These are phyloP conservation scores for Lunularia cruciata DNA, from an alignment of 225 moss, liverwort and hornwort species.

Conservation along the genomic window DNA sequence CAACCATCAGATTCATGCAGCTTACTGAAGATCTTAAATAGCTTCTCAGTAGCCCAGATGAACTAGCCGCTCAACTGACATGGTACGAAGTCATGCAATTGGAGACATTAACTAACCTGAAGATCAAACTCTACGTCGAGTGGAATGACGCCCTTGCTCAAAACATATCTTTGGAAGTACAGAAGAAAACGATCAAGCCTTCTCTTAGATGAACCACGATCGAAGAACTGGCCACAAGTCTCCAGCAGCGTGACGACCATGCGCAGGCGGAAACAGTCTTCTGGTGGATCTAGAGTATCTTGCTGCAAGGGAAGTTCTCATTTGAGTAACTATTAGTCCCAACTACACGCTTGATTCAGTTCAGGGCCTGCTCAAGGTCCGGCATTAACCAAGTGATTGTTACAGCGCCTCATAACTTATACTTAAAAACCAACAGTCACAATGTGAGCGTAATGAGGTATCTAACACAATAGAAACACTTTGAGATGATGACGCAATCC, in stretches of 20 bases:
- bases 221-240: constrained; percentile 98
- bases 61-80: background rate
- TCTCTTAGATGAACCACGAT: constrained; percentile 95
- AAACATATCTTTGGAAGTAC: constrained; percentile 95
- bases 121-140: constrained; percentile 98
- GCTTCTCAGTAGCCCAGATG: background rate
- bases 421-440: background rate
- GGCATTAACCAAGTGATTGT: background rate
- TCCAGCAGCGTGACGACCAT: constrained; percentile 96
- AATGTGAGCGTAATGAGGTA: background rate
- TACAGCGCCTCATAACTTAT: background rate
- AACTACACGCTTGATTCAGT: background rate
- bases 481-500: background rate
- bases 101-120: constrained; percentile 47
- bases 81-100: background rate
- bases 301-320: too few relatives aligned
- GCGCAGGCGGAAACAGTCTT: constrained; percentile 93
- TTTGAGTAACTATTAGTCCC: background rate
- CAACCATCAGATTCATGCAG: too few relatives aligned
- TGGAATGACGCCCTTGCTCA: constrained; percentile 96
- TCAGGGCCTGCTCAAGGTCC: background rate
- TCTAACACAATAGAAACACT: background rate
- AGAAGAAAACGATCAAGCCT: constrained; percentile 88
- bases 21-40: too few relatives aligned
- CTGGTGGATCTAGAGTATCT: constrained; percentile 85